Percentiles rank a stretch among this genome's conserved stretches.
Evolutionary conservation across 306 rosid genomes (phyloP).

Genomic region (Arachis stenosperma): DNA sequence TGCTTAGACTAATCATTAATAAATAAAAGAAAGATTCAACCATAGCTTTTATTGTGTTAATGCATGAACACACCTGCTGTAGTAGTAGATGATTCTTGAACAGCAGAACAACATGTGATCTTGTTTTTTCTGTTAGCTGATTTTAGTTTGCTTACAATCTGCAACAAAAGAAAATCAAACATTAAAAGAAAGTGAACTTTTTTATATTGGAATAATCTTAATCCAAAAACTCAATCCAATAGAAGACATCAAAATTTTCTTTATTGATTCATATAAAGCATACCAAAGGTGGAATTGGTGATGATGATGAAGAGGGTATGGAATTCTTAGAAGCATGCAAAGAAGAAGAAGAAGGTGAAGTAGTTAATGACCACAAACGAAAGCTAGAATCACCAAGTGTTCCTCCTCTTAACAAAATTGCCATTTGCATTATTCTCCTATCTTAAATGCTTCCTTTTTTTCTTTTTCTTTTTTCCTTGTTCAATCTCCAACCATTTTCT

Average conservation of each 20-base stretch:
- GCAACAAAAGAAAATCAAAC: conserved; percentile 36
- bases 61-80: conserved; percentile 58
- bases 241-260: background rate
- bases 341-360: conserved; percentile 56
- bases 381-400: conserved; percentile 56
- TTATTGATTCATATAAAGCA: conserved; percentile 24
- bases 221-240: background rate
- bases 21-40: background rate
- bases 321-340: conserved; percentile 55
- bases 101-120: conserved; percentile 75
- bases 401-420: conserved; percentile 64
- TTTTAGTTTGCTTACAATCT: conserved; percentile 51
- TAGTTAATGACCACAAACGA: conserved; percentile 46
- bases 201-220: background rate
- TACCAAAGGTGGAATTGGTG: conserved; percentile 52
- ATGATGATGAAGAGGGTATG: conserved; percentile 48
- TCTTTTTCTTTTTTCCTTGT: background rate
- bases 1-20: conserved; percentile 1
- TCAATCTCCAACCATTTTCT: conserved; percentile 40
- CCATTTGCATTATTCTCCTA: conserved; percentile 55
- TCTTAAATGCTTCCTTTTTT: background rate
- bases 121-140: conserved; percentile 44
- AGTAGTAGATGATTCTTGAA: conserved; percentile 83
- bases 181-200: background rate
- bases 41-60: background rate